Evolutionary conservation across 2,329 filamentous ascomycete genomes (phyloP).

Genomic region (Pochonia chlamydosporia): DNA sequence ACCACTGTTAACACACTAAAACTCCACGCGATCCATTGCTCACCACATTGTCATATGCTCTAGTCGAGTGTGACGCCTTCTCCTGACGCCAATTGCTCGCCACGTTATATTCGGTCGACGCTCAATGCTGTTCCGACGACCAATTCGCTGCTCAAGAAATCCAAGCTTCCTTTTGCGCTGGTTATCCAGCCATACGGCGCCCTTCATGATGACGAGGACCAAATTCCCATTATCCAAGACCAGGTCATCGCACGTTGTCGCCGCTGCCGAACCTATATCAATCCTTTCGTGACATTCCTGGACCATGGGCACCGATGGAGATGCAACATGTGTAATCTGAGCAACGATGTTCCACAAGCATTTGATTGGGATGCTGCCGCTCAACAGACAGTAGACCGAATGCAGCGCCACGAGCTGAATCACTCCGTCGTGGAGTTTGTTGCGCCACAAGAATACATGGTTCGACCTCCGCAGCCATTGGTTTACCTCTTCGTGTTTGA

Average conservation of each 20-base stretch:
- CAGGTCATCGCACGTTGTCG: constrained; percentile 96
- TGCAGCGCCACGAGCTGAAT: constrained; percentile 89
- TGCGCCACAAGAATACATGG: constrained; percentile 98
- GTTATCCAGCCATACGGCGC: constrained; percentile 94
- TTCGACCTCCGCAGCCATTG: constrained; percentile 88
- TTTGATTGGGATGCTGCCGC: constrained; percentile 96
- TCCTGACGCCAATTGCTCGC: constrained; percentile 81
- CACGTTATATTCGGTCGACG: constrained; percentile 93
- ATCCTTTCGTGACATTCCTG: constrained; percentile 92
- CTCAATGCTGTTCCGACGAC: constrained; percentile 91
- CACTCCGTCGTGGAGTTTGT: constrained; percentile 97
- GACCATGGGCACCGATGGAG: constrained; percentile 97
- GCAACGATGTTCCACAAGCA: constrained; percentile 97
- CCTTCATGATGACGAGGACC: constrained; percentile 87
- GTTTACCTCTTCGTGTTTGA: constrained; percentile 96
- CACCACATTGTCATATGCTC: constrained; percentile 22
- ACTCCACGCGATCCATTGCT: constrained; percentile 24
- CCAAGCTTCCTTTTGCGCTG: constrained; percentile 88
- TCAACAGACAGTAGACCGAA: constrained; percentile 86
- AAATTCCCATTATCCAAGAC: constrained; percentile 86
- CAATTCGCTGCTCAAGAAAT: constrained; percentile 91
- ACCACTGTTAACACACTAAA: not conserved
- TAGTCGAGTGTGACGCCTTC: constrained; percentile 89
- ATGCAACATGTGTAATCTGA: constrained; percentile 99
- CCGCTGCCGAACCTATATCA: constrained; percentile 95